Conservation (phyloP, 2,329 filamentous ascomycete species). For the Penicillium capsulatum region DNA sequence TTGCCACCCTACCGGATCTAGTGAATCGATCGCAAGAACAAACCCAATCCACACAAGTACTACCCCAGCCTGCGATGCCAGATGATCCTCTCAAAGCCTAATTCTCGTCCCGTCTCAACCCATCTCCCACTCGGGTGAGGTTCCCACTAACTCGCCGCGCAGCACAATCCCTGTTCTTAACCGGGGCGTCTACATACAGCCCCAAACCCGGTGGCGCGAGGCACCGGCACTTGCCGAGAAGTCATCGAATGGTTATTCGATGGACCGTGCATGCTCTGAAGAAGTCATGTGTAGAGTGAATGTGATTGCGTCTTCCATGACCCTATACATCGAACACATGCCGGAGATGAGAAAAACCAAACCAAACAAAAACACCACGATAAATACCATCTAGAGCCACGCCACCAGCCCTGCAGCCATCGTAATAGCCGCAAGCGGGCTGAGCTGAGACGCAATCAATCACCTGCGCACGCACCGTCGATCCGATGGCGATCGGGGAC, state of each 20-base stretch:
- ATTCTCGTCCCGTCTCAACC: not conserved
- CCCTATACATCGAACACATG: too few species aligned
- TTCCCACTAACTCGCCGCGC: conserved; percentile 11
- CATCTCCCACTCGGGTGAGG: conserved; percentile 2
- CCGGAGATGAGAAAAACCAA: too few species aligned
- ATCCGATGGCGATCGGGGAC: conserved; percentile 13
- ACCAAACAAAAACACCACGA: too few species aligned
- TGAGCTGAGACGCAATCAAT: conserved; percentile 23
- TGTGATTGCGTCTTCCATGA: too few species aligned
- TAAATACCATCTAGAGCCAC: too few species aligned
- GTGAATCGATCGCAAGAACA: too few species aligned
- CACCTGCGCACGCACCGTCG: conserved; percentile 20
- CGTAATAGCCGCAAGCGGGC: conserved; percentile 15
- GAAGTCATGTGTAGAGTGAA: too few species aligned
- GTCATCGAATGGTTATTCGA: too few species aligned
- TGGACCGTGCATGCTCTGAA: too few species aligned
- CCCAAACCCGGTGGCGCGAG: conserved; percentile 7
- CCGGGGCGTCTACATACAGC: conserved; percentile 7
- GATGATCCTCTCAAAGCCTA: not conserved
- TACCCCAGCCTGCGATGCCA: not conserved
- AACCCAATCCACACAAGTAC: too few species aligned
- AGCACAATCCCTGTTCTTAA: conserved; percentile 6
- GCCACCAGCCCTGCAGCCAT: too few species aligned
- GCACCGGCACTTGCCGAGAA: conserved; percentile 12
- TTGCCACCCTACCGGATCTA: too few species aligned